Evolutionary conservation across 345 rosid species (phyloP).

Genomic region (Gossypioides kirkii): DNA sequence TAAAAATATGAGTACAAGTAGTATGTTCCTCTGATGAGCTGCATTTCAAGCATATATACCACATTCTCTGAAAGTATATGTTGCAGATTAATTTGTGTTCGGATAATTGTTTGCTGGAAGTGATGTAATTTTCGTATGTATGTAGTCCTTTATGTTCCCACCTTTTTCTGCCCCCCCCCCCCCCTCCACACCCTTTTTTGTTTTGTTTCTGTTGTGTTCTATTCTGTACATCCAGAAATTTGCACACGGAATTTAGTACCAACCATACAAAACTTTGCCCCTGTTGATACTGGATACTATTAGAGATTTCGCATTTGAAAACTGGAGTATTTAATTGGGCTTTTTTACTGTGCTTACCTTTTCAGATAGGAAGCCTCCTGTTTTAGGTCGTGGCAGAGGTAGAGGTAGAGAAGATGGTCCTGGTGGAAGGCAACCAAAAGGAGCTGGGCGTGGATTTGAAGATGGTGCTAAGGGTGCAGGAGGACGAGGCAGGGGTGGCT

Average conservation of each 20-base stretch:
- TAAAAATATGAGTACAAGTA: neutral
- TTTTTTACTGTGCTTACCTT: conserved; percentile 3
- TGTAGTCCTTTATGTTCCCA: neutral
- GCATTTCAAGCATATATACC: neutral
- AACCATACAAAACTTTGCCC: neutral
- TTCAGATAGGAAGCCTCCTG: conserved; percentile 63
- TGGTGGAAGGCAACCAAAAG: conserved; percentile 53
- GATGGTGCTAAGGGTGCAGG: conserved; percentile 40
- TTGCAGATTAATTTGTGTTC: neutral
- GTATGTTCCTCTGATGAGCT: neutral
- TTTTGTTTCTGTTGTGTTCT: neutral
- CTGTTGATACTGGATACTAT: neutral
- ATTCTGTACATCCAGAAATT: neutral
- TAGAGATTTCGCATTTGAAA: neutral
- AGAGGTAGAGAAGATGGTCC: conserved; percentile 76
- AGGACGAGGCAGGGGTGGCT: conserved; percentile 69
- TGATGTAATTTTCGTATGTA: neutral
- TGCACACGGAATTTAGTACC: neutral
- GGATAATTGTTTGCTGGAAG: neutral
- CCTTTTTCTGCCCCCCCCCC: neutral
- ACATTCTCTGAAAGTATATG: neutral
- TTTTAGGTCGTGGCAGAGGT: conserved; percentile 56
- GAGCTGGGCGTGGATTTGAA: conserved; percentile 68
- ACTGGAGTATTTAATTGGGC: conserved; percentile 4
- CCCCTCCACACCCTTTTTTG: no score